A percentile compares a stretch with the other conserved stretches of the same genome.
Conservation (phyloP, 768 basidiomycete genomes). For the Leccinum variicolor region DNA sequence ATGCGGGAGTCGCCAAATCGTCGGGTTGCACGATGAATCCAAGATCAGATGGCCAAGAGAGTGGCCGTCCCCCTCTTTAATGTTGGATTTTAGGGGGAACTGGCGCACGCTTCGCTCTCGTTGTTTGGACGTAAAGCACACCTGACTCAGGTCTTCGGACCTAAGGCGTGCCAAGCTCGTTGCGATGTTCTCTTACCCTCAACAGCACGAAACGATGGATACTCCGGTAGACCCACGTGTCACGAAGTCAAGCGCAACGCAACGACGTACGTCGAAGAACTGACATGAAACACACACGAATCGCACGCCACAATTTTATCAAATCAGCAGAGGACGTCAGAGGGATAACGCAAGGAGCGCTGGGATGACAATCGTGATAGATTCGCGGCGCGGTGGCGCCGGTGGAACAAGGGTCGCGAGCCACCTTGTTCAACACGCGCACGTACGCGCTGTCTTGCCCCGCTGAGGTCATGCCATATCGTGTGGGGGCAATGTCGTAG, state of each 20-base stretch:
- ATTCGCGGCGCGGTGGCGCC: background rate
- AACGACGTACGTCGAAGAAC: background rate
- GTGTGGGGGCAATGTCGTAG: background rate
- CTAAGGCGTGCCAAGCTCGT: background rate
- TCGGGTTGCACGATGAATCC: background rate
- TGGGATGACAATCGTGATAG: background rate
- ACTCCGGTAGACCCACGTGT: background rate
- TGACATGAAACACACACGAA: background rate
- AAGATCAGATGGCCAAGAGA: slow-evolving; percentile 7
- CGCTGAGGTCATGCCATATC: background rate
- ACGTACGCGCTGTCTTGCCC: background rate
- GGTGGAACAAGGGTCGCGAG: background rate
- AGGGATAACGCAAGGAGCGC: background rate
- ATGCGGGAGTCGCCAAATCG: background rate
- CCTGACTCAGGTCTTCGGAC: background rate
- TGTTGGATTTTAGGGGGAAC: background rate
- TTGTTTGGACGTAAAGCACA: background rate
- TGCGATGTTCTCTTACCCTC: background rate
- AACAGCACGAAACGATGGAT: background rate
- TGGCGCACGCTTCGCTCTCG: background rate
- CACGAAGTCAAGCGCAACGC: background rate
- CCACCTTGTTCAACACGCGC: slow-evolving; percentile 3
- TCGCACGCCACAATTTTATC: background rate
- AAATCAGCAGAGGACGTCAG: background rate
- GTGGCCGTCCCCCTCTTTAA: background rate